Base-by-base conservation (phyloP, 768 basidiomycete species). In the Termitomyces sp. region DNA sequence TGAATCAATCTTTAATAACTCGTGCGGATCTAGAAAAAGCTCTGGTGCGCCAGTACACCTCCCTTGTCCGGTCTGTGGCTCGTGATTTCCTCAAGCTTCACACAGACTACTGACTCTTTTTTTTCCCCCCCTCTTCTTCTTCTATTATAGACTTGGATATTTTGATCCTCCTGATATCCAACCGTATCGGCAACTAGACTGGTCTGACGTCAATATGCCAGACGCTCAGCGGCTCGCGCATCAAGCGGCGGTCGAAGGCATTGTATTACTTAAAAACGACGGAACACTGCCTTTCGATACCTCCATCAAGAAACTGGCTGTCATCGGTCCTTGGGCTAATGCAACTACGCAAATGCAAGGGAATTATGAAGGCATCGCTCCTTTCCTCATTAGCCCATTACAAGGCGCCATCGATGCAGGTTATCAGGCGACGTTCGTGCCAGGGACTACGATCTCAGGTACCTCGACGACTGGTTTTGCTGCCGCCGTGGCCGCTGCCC, bases 191-290 rank as follows among this genome's bases (percentile, higher is more conserved):
- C 74, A 78, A 58, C 69, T 83, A 17, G 64, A 60, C 37, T 82
- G 77, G 74, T 64, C 68, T 5, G 72, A 78, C 54, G 72, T 84
- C 58, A 79, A 81, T 62, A 74, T 73, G 0, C 73, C 75, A 3
- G 47, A 63, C 8, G 74, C 81, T 1, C 79, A 78, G 57, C 61
- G 70, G 17, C 71, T 84, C 14, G 81, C 81, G 2, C 68, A 78
- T 61, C 70, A 71, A 50, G 79, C 77, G 26, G 81, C 81, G 3
- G 66, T 76, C 5, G 78, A 82, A 62, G 79, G 81, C 21, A 74
- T 83, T 3, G 81, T 81, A 17, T 71, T 87, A 6, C 70, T 87
- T 15, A 86, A 87, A 71, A 88, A 86, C 61, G 81, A 84, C 54
- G 78, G 77, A 14, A 76, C 74, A 6, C 70, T 88, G 2, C 85